phyloP scores from a whole-genome alignment of 73 alveolate species.

The Stentor coeruleus region DNA sequence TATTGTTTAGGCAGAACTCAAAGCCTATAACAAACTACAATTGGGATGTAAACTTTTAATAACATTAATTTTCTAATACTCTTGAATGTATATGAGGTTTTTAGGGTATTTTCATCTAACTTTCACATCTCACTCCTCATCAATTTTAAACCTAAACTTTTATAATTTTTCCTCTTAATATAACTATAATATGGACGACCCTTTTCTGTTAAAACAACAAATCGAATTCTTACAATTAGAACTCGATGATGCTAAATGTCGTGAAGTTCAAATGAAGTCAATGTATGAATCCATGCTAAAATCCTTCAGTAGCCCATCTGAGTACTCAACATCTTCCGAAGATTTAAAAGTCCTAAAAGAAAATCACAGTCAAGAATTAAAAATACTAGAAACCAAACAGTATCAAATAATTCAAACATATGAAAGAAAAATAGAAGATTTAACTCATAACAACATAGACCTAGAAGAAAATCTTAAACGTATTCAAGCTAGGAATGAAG shows the following conservation, averaged over 20 bases:
- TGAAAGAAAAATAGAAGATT: neutral
- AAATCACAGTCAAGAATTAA: neutral
- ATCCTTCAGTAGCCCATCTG: neutral
- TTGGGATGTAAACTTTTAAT: too few species aligned
- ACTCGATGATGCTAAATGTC: constrained; percentile 9
- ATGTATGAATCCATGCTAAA: constrained; percentile 21
- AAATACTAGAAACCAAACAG: neutral
- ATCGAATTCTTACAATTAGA: constrained; percentile 6
- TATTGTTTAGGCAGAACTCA: too few species aligned
- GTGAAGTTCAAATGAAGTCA: neutral
- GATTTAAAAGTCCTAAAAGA: neutral
- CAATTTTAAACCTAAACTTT: too few species aligned
- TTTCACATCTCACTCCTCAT: too few species aligned
- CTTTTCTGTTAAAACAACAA: constrained; percentile 8
- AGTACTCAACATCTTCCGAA: neutral
- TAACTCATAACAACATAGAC: neutral
- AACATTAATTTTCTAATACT: too few species aligned
- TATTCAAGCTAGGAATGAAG: too few species aligned
- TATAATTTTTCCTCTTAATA: too few species aligned
- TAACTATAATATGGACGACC: constrained; percentile 18
- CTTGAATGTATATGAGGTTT: too few species aligned
- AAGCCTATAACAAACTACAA: too few species aligned
- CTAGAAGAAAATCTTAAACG: too few species aligned
- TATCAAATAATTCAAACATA: neutral
- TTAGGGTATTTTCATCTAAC: too few species aligned